phyloP scores from a whole-genome alignment of 352 stramenopile species.

The Globisporangium nagaii region DNA sequence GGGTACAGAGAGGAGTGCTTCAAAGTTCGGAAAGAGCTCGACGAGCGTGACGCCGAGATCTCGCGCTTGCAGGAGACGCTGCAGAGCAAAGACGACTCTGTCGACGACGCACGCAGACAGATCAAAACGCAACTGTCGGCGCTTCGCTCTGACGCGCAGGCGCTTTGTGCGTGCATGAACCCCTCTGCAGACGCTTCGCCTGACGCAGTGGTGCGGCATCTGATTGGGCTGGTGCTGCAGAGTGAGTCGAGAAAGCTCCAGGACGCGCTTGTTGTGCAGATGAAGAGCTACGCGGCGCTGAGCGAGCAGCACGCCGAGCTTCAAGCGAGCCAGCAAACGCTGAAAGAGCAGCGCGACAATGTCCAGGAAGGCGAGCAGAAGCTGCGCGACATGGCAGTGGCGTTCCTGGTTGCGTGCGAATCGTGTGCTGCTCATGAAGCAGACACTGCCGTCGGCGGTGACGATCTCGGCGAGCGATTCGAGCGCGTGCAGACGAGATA shows the following conservation, averaged over 20 bases:
- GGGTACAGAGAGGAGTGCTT: conserved; percentile 1
- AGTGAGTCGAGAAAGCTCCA: neutral
- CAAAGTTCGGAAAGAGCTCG: neutral
- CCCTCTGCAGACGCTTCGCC: neutral
- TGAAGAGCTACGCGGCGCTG: neutral
- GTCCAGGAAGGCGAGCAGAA: neutral
- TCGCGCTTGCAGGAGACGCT: conserved; percentile 13
- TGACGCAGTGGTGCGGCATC: neutral
- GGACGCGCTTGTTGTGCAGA: conserved; percentile 9
- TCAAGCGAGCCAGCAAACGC: neutral
- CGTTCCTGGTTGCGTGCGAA: conserved; percentile 2
- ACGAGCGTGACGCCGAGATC: conserved; percentile 3
- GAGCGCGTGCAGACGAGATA: neutral
- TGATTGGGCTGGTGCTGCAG: neutral
- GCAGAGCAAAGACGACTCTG: conserved; percentile 8
- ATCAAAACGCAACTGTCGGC: neutral
- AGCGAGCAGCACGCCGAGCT: neutral
- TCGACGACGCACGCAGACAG: conserved; percentile 1
- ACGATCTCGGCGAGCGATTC: neutral
- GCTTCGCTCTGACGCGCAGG: conserved; percentile 1
- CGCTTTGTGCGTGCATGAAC: neutral
- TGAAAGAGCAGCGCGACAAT: neutral
- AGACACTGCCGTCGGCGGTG: neutral
- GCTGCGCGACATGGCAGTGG: neutral
- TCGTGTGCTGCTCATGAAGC: neutral